Conservation (phyloP, 805 yeast species). For the Pichia ethanolica region DNA sequence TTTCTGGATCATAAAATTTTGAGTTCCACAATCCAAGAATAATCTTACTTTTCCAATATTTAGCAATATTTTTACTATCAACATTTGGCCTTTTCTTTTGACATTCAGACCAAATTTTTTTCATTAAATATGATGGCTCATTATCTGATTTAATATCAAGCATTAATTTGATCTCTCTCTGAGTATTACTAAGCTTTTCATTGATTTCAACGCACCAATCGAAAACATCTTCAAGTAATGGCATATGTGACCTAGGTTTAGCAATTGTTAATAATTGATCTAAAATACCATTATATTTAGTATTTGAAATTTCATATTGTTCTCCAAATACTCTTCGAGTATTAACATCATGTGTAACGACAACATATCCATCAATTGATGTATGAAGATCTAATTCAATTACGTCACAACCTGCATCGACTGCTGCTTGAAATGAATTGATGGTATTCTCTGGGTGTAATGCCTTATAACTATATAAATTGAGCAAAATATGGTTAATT, state of each 20-base stretch:
- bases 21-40: constrained; percentile 33
- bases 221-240: constrained; percentile 25
- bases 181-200: constrained; percentile 35
- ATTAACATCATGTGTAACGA: constrained; percentile 30
- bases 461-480: constrained; percentile 18
- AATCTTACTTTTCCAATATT: constrained; percentile 29
- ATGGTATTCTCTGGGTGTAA: constrained; percentile 32
- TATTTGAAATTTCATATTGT: constrained; percentile 20
- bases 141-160: constrained; percentile 29
- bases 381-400: constrained; percentile 33
- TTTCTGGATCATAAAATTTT: constrained; percentile 22
- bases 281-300: constrained; percentile 22
- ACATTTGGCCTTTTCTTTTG: constrained; percentile 4
- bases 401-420: constrained; percentile 26
- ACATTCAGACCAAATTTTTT: constrained; percentile 15
- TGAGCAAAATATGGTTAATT: no score
- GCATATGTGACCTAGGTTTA: constrained; percentile 29
- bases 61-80: constrained; percentile 19
- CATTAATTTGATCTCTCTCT: constrained; percentile 34
- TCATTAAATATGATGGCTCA: constrained; percentile 23
- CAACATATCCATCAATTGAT: constrained; percentile 26
- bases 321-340: constrained; percentile 29
- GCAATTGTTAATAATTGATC: constrained; percentile 22
- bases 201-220: constrained; percentile 25
- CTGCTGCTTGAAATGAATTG: constrained; percentile 29